Conservation (phyloP, 768 basidiomycete species). For the Auricularia auricula-judae region DNA sequence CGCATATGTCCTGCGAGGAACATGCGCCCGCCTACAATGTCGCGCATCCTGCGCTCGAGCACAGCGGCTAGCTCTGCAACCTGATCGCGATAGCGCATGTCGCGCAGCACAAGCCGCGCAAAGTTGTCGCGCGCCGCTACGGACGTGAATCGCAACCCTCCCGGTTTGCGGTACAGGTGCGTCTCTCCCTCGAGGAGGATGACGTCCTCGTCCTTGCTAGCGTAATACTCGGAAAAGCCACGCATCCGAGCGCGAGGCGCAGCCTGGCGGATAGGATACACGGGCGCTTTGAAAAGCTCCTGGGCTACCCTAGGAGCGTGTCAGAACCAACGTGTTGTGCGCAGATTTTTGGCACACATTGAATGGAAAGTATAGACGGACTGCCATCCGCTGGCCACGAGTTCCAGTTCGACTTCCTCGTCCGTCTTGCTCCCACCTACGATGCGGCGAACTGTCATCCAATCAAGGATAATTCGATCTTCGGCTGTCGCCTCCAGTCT, state of each 20-base stretch:
- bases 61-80: constrained; percentile 3
- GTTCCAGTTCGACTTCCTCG: neutral
- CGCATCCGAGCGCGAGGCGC: neutral
- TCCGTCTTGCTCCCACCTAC: neutral
- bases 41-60: constrained; percentile 4
- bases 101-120: constrained; percentile 5
- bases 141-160: neutral
- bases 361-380: constrained; percentile 3
- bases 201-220: neutral
- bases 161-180: constrained; percentile 5
- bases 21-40: neutral
- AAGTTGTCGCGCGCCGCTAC: neutral
- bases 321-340: neutral
- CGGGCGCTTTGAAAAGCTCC: constrained; percentile 3
- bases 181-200: constrained; percentile 2
- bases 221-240: neutral
- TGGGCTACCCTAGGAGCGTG: neutral
- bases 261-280: constrained; percentile 1
- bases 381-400: constrained; percentile 1
- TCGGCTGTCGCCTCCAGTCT: neutral
- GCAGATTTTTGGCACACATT: neutral
- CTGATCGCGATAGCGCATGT: constrained; percentile 1
- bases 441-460: neutral
- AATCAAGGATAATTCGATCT: neutral
- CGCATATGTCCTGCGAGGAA: constrained; percentile 9